A percentile compares a stretch with the other conserved stretches of the same genome.
Evolutionary conservation across 192 early-diverging fungal genomes (phyloP).

Genomic region (Geosiphon pyriformis): DNA sequence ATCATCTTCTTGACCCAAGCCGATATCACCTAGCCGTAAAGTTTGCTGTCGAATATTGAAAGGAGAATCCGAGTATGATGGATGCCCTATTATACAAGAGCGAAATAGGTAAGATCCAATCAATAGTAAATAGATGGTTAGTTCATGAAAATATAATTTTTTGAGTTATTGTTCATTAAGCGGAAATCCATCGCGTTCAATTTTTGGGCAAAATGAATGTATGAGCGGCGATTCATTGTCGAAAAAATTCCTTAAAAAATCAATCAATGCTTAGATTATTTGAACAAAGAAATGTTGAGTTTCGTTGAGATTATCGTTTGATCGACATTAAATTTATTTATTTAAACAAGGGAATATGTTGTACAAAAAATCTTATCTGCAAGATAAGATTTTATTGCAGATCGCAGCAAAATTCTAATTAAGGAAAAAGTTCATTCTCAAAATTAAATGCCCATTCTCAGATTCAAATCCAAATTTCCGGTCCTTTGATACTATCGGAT

Average conservation of each 20-base stretch:
- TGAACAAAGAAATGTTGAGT: no score
- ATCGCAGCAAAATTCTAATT: no score
- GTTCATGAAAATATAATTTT: not conserved
- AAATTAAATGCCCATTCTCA: not conserved
- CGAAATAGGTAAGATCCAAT: not conserved
- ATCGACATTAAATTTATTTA: not conserved
- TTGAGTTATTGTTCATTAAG: not conserved
- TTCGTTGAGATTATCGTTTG: no score
- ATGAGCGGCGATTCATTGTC: not conserved
- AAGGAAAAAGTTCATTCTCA: no score
- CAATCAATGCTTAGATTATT: not conserved
- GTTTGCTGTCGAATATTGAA: conserved; percentile 38
- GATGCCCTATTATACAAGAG: not conserved
- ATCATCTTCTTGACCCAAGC: conserved; percentile 8
- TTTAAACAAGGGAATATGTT: not conserved
- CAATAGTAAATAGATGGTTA: not conserved
- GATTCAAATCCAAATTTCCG: not conserved
- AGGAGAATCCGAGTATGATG: conserved; percentile 36
- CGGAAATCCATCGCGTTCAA: not conserved
- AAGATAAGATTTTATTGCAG: not conserved
- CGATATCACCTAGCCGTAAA: conserved; percentile 31
- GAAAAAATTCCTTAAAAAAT: not conserved
- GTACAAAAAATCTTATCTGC: not conserved
- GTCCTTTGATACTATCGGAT: not conserved
- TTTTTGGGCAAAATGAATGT: not conserved